Base-by-base conservation (phyloP, 768 basidiomycete species). In the Podaxis sp. region DNA sequence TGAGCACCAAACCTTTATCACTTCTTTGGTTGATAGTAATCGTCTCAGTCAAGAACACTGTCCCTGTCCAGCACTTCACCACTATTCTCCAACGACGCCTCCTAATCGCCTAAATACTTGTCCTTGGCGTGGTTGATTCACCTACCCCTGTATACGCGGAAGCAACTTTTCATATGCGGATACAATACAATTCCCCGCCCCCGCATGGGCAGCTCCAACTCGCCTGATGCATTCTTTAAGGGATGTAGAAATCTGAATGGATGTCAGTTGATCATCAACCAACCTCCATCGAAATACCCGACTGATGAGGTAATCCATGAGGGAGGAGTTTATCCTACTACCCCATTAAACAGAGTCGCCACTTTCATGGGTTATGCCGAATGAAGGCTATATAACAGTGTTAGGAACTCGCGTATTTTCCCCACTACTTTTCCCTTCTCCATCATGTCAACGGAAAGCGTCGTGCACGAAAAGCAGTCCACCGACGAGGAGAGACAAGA, bases 391-490 rank as follows among this genome's bases (percentile, higher is more conserved):
- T 57, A 39, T 57, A 46, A 57, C 12, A 24, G 22, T 8, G 11
- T 2, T 9, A 3, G 4, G 11, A 46, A 36, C 13, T 11, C 42
- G 4, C 13, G 38, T 24, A 19, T 9, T 38, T 22, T 22, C 19
- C 54, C 36, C 52, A 11, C 52, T 40, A 11, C 58, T 51, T 51
- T 6, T 36, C 8, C n/a, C 48, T 15, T 49, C 46, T 7, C 46
- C 52, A 56, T 63, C 59, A 73, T 75, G 74, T 74, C 72, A 48
- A 64, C 56, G 61, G 73, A 74, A 66, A 68, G 63, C 44, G 66
- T 67, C 63, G 59, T 51, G 44, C 67, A 61, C 63, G 56, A 52
- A 30, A 68, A 68, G 55, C 66, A 61, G 26, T 39, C 55, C 51
- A 59, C 42, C 42, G 61, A 66, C 57, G 70, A 73, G 46, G 72